phyloP scores from a whole-genome alignment of 148 eudicot genomes.

The Euryodendron excelsum region DNA sequence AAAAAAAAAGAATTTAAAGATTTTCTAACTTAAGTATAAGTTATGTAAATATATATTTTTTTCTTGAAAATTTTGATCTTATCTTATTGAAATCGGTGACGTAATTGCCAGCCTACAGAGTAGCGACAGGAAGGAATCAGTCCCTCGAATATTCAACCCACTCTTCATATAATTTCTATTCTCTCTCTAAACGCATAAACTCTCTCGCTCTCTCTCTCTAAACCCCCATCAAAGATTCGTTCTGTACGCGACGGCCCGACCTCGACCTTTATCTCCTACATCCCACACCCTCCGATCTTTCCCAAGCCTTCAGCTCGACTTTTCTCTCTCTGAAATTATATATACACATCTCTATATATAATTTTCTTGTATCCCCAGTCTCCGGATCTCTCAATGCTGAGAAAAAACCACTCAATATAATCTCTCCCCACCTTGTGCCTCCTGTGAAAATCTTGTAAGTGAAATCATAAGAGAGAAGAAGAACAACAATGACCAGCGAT shows the following conservation, averaged over 20 bases:
- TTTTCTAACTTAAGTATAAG: too few species aligned
- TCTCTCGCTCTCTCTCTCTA: constrained; percentile 6
- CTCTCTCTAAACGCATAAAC: constrained; percentile 2
- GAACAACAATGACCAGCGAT: constrained; percentile 11
- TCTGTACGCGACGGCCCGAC: constrained; percentile 82
- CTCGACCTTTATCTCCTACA: constrained; percentile 24
- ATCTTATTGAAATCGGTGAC: constrained; percentile 22
- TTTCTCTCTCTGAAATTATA: not conserved
- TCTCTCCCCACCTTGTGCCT: not conserved
- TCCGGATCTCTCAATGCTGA: constrained; percentile 32
- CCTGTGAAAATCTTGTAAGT: not conserved
- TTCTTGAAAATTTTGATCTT: too few species aligned
- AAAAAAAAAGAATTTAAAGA: too few species aligned
- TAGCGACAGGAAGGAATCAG: constrained; percentile 28
- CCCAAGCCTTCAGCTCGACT: not conserved
- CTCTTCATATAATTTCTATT: not conserved
- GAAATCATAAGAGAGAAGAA: not conserved
- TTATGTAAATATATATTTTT: too few species aligned
- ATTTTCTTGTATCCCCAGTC: constrained; percentile 29
- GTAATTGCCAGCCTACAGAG: constrained; percentile 28
- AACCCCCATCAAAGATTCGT: constrained; percentile 43
- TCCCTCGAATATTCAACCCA: constrained; percentile 47
- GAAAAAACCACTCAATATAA: constrained; percentile 13
- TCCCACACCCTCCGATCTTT: constrained; percentile 23
- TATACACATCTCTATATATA: not conserved